Base-by-base conservation (phyloP, 441 rosid genomes). In the Brassica hybrid region DNA sequence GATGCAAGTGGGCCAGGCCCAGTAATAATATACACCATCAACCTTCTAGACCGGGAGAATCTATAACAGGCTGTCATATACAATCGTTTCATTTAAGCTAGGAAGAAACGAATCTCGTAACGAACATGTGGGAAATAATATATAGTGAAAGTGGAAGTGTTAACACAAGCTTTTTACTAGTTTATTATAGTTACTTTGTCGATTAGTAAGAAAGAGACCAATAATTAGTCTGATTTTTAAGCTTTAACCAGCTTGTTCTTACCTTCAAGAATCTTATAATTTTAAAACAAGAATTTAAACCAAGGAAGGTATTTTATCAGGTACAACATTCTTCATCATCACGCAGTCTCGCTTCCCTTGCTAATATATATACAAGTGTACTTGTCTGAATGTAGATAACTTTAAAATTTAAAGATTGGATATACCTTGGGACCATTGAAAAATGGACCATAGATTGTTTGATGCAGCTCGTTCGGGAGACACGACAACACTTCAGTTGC, bases 381-480 rank as follows among this genome's bases (percentile, higher is more conserved):
- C n/a, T 60, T 75, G 69, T 45, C 38, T 27, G 11, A 67, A 45
- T 18, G 57, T 59, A 13, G 48, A 74, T 14, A 56, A 9, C 21
- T 21, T 23, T 7, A 41, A 3, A 9, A 36, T 21, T 23, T 7
- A 41, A 3, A 75, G n/a, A 45, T 30, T 59, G 36, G 56, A 60
- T 75, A 75, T 75, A 59, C 74, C 17, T 68, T 43, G 50, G 61
- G 54, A 19, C 63, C 23, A 50, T 30, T 45, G 59, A 4, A 41
- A 75, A 21, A 76, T 69, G 79, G 80, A 77, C 60, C 45, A 65
- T 5, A 84, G 78, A 43, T 50, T 81, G 80, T 59, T 70, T 56
- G 81, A 76, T 18, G 83, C 81, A 41, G 81, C 83, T 73, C 75
- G 75, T 8, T 69, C 71, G 3, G 80, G 86, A 45, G 56, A 84